phyloP scores from a whole-genome alignment of 228 moss, liverwort and hornwort genomes.

The Sphagnum fallax region DNA sequence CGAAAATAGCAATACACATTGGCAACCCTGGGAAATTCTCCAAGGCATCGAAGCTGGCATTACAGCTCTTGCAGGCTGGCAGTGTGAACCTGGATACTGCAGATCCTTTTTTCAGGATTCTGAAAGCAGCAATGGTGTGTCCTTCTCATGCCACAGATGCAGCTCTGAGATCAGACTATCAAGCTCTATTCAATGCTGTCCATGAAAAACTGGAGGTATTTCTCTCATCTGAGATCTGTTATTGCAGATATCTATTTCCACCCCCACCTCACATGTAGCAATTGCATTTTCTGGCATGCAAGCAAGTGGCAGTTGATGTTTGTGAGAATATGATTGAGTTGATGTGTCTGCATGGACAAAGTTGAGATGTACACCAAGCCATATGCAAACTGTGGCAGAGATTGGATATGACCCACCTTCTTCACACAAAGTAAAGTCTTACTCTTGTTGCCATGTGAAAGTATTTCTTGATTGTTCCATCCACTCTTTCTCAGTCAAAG shows the following conservation, averaged over 20 bases:
- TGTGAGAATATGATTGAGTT: not conserved
- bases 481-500: too few species aligned
- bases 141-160: conserved; percentile 54
- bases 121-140: conserved; percentile 63
- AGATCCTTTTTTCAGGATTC: conserved; percentile 60
- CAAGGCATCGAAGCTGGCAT: conserved; percentile 84
- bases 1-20: conserved; percentile 77
- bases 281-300: too few species aligned
- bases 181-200: conserved; percentile 60
- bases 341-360: not conserved
- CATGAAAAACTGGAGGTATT: conserved; percentile 58
- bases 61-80: conserved; percentile 72
- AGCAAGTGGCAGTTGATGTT: too few species aligned
- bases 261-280: too few species aligned
- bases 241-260: not conserved
- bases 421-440: too few species aligned
- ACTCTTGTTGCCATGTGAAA: too few species aligned
- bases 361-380: too few species aligned
- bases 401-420: too few species aligned
- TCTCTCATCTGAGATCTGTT: not conserved
- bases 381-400: not conserved
- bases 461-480: too few species aligned
- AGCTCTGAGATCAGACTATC: conserved; percentile 59
- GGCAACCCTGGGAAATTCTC: conserved; percentile 75
- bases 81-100: conserved; percentile 48